A percentile compares a stretch with the other conserved stretches of the same genome.
phyloP scores from a whole-genome alignment of 139 green algal genomes.

The Astrephomene gubernaculifera region DNA sequence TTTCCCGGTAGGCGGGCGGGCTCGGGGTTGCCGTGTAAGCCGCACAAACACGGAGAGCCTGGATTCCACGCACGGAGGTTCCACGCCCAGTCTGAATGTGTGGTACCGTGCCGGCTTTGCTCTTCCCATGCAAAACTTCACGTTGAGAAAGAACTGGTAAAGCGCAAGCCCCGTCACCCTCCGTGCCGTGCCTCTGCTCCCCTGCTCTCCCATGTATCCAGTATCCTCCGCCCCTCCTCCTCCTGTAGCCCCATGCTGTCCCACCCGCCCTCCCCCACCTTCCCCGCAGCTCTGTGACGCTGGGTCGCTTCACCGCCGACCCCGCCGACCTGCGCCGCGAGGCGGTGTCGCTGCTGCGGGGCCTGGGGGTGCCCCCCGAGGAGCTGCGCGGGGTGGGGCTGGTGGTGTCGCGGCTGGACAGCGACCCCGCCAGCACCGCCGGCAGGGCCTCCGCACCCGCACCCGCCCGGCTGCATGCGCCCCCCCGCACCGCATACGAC shows the following conservation, averaged over 20 bases:
- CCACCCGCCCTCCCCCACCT: not conserved
- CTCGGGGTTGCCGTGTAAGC: too few species aligned
- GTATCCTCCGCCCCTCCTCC: not conserved
- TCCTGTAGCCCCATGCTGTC: not conserved
- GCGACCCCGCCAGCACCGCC: conserved; percentile 46
- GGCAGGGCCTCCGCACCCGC: conserved; percentile 41
- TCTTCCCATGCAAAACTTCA: too few species aligned
- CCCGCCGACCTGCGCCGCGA: conserved; percentile 59
- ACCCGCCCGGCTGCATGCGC: conserved; percentile 47
- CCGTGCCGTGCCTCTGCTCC: too few species aligned
- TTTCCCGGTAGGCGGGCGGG: conserved; percentile 55
- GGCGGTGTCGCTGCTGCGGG: conserved; percentile 64
- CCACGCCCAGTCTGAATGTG: too few species aligned
- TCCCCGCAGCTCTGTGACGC: conserved; percentile 66
- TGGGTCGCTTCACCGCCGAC: conserved; percentile 36
- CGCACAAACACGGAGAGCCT: too few species aligned
- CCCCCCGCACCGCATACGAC: conserved; percentile 22
- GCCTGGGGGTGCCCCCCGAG: conserved; percentile 60
- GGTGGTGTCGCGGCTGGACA: conserved; percentile 68
- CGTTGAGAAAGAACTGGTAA: too few species aligned
- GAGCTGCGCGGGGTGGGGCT: conserved; percentile 89
- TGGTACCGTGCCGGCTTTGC: too few species aligned
- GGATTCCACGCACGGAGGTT: too few species aligned
- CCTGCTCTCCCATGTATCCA: not conserved
- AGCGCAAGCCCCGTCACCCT: too few species aligned